Base-by-base conservation (phyloP, 768 basidiomycete species). In the Fomitopsis pulvina region DNA sequence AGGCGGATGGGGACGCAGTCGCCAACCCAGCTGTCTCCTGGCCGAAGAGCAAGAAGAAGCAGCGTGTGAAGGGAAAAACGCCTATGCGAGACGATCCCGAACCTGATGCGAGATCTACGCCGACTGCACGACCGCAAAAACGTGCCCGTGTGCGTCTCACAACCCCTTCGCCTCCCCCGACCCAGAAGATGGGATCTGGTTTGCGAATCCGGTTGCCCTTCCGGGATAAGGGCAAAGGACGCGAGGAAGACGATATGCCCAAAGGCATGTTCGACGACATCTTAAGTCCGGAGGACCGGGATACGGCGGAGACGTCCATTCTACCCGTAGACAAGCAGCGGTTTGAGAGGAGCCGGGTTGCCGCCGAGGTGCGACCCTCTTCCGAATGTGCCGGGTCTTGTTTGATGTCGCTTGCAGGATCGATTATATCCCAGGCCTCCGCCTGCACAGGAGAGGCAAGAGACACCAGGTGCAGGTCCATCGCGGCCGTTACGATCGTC, bases 261-360 rank as follows among this genome's bases (percentile, higher is more conserved):
- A 73, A 72, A 34, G 83, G 84, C 22, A 71, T 92, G 44, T 97
- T 94, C 60, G 93, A 96, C 41, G 93, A 92, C 20, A 74, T 95
- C 34, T 73, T 98, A 29, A 66, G 65, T 12, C 66, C 73, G 1
- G 72, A 72, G 16, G 87, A 95, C 48, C 79, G 90, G 29, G 90
- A 92, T 61, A 83, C 77, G 39, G 68, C 73, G 20, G 83, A 80
- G 61, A 92, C 92, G 7, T 64, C 65, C 0, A 85, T 94, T 24
- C 63, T 66, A 3, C 66, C 68, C 26, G 56, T 58, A 4, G 92
- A 95, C 64, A 82, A 85, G 59, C 63, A 72, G 42, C 74, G 77
- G 45, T 97, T 89, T 62, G 88, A 92, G 56, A 72, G 74, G 51
- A 87, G 84, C 59, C 74, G 85, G 45, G 57, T 73, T n/a, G 63